Base-by-base conservation (phyloP, 192 early-diverging fungal genomes). In the Coemansia sp. region DNA sequence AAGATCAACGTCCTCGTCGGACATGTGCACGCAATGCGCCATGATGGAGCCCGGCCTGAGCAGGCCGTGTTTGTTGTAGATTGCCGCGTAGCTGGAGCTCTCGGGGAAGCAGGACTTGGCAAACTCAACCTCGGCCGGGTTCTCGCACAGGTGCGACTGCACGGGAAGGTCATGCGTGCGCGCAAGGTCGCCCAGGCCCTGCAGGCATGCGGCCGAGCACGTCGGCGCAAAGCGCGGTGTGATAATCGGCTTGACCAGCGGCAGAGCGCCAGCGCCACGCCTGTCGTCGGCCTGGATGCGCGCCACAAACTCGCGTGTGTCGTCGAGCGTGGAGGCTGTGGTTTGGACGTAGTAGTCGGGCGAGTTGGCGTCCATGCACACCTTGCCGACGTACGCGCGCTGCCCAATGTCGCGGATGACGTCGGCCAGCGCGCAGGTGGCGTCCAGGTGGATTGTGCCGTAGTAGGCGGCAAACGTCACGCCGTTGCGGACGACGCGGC, bases 171-270 rank as follows among this genome's bases (percentile, higher is more conserved):
- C 51, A 69, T 92, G 87, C 59, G 89, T 83, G 11, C 72, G 73
- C 0, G 96, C 94, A 33, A 98, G 55, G 16, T 86, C 69, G 67
- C 87, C 89, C 39, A 98, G 82, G 15, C 83, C 88, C 16, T 67
- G 60, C 84, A 98, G 77, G 15, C 96, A 85, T 46, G 85, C 72
- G 11, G 75, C 72, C 2, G 93, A 86, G 80, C 95, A 96, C 6
- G 90, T 81, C 52, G 93, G 90, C n/a, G 89, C 95, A 75, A 98
- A 98, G 48, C 97, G 89, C 18, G 97, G 97, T 11, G 97, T 98
- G 59, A 98, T 74, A 46, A 94, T 90, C 26, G 97, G 95, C 33
- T 81, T 85, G 30, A 93, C 77, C 38, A 92, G 74, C 57, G 57
- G 15, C 30, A 35, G 30, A 6, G 18, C 18, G 16, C 35, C 34